phyloP scores from a whole-genome alignment of 495 filamentous ascomycete species.

The Amniculicola lignicola region DNA sequence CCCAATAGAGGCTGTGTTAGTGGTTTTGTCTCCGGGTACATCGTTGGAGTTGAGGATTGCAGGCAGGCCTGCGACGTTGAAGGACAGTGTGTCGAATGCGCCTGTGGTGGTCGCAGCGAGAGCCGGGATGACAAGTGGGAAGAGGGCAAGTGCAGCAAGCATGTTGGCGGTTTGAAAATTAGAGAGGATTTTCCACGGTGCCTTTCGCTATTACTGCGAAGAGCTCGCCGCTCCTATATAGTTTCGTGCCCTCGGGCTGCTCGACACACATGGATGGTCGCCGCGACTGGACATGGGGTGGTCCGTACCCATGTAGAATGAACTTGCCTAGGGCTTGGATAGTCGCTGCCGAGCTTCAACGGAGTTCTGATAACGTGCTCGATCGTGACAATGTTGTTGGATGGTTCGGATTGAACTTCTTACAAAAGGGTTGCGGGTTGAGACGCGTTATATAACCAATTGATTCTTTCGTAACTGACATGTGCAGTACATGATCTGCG shows the following conservation, averaged over 20 bases:
- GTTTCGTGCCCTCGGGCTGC: no score
- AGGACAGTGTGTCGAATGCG: conserved; percentile 29
- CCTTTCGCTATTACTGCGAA: no score
- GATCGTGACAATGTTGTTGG: neutral
- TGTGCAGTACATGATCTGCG: conserved; percentile 3
- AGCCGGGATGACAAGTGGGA: neutral
- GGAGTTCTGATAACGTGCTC: neutral
- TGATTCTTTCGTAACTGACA: neutral
- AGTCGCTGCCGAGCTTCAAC: neutral
- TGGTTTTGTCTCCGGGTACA: conserved; percentile 53
- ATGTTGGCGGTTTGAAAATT: conserved; percentile 7
- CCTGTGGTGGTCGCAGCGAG: conserved; percentile 10
- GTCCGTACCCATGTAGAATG: neutral
- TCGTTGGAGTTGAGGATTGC: conserved; percentile 49
- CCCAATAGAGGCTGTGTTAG: conserved; percentile 50
- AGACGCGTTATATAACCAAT: neutral
- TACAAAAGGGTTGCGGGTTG: neutral
- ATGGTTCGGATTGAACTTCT: neutral
- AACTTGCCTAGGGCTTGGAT: neutral
- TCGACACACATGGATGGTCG: no score
- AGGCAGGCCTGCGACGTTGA: conserved; percentile 55
- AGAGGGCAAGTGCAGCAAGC: neutral
- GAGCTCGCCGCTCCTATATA: no score
- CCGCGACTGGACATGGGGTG: no score
- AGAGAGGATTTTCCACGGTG: no score